Evolutionary conservation across 805 yeast species (phyloP), one percentile per base, ranked within the genome.

Genomic region (Saccharomycopsis microspora): DNA sequence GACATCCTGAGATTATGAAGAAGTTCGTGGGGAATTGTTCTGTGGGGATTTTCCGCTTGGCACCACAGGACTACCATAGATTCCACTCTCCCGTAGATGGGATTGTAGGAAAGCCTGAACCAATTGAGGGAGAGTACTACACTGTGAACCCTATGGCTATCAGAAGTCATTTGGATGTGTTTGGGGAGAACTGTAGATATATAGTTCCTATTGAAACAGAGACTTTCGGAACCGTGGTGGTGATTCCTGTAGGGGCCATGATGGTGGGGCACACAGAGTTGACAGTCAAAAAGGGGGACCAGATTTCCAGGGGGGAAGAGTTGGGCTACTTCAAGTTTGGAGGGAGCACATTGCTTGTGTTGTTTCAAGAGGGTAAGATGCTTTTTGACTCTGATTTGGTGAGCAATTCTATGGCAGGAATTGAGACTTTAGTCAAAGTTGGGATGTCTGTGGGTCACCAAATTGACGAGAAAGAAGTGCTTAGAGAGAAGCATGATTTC

Each of bases 61-160:
- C 98, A 0, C 98, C 98, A 1, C 98, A 90, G 61, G 98, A 90
- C 61, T 90, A 90, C 59, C 98, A 90, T 60, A 68, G 98, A 41
- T 89, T 90, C 63, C 98, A 90, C 61, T 72, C 78, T 10, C 96
- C 97, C 0, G 89, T 93, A 2, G 75, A 73, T 50, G 97, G 97
- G 2, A 60, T 60, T 0, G 64, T 93, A 34, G 83, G 84, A 1
- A 70, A 76, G 49, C 80, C 90, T 10, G 69, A 69, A 42, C 72
- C 69, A 55, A 83, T 90, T 33, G 83, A 80, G 35, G 98, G 97
- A 0, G 93, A 88, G 57, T 90, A 90, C 61, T 90, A 86, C 61
- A 90, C 97, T 0, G 98, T 90, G 19, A 90, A 90, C 58, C 97
- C 97, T 1, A 90, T 90, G 97, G 97, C 97, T 0, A 76, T 93